Conservation (phyloP, 148 eudicot species). For the Limonium bicolor region DNA sequence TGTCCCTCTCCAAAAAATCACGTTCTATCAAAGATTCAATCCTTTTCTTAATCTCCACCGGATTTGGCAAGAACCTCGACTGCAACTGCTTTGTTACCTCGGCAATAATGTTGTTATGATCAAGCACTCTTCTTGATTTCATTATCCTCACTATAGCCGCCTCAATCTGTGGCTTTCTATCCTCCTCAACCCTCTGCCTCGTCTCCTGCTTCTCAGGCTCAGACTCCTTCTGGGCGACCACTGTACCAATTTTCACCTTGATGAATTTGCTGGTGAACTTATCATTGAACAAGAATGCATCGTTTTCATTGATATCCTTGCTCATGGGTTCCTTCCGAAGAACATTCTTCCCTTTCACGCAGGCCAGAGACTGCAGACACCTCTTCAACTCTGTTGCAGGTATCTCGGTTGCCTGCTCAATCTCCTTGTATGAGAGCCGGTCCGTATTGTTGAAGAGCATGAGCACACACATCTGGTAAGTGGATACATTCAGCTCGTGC, state of each 20-base stretch:
- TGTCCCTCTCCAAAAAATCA: slow-evolving; percentile 82
- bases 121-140: slow-evolving; percentile 62
- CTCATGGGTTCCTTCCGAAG: slow-evolving; percentile 79
- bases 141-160: slow-evolving; percentile 79
- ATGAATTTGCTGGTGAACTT: slow-evolving; percentile 67
- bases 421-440: slow-evolving; percentile 50
- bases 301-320: slow-evolving; percentile 62
- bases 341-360: slow-evolving; percentile 74
- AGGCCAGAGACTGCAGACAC: slow-evolving; percentile 71
- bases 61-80: slow-evolving; percentile 60
- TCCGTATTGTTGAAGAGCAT: slow-evolving; percentile 77
- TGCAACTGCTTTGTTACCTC: slow-evolving; percentile 83
- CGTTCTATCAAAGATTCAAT: slow-evolving; percentile 78
- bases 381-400: slow-evolving; percentile 60
- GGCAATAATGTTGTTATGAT: slow-evolving; percentile 65
- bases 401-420: slow-evolving; percentile 77
- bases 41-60: slow-evolving; percentile 79
- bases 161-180: slow-evolving; percentile 84
- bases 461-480: slow-evolving; percentile 76
- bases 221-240: slow-evolving; percentile 81
- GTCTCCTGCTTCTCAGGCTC: slow-evolving; percentile 90
- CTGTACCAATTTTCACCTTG: slow-evolving; percentile 81
- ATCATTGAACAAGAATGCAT: slow-evolving; percentile 52
- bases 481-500: slow-evolving; percentile 79
- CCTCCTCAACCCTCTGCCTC: slow-evolving; percentile 76